Evolutionary conservation across 768 basidiomycete genomes (phyloP).

Genomic region (Gymnopilus dilepis): DNA sequence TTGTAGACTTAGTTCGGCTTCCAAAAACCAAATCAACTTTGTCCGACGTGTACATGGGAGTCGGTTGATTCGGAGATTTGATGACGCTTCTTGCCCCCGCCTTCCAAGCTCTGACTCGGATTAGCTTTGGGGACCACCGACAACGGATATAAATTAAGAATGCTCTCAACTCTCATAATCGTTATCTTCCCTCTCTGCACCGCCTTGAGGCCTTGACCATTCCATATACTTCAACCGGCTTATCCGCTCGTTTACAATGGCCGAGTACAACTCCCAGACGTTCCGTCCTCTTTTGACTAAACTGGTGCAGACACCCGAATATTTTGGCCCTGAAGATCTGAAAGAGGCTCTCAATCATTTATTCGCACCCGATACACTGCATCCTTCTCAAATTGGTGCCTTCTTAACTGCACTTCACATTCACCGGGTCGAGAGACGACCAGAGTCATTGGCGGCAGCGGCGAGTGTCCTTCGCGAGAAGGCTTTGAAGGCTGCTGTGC

Average conservation of each 20-base stretch:
- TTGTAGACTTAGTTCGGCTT: too few species aligned
- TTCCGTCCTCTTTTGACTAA: slow-evolving; percentile 83
- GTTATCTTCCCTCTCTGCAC: too few species aligned
- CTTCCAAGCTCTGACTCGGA: not conserved
- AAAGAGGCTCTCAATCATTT: slow-evolving; percentile 75
- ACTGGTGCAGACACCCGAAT: slow-evolving; percentile 80
- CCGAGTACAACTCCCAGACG: slow-evolving; percentile 41
- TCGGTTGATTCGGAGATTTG: slow-evolving; percentile 1
- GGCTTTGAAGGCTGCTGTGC: slow-evolving; percentile 65
- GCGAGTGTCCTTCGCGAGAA: slow-evolving; percentile 76
- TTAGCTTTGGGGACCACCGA: not conserved
- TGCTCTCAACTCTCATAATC: not conserved
- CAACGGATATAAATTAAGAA: slow-evolving; percentile 10
- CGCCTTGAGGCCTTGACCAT: not conserved
- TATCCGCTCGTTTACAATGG: not conserved
- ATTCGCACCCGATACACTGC: slow-evolving; percentile 65
- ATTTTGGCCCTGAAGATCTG: slow-evolving; percentile 81
- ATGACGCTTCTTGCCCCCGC: slow-evolving; percentile 3
- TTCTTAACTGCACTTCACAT: slow-evolving; percentile 89
- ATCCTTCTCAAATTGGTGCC: slow-evolving; percentile 82
- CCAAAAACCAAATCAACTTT: not conserved
- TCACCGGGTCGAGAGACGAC: slow-evolving; percentile 74
- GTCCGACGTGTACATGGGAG: not conserved
- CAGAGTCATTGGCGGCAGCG: slow-evolving; percentile 80
- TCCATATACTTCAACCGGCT: not conserved